Conservation (phyloP, 805 yeast genomes). For the Saturnispora sekii region DNA sequence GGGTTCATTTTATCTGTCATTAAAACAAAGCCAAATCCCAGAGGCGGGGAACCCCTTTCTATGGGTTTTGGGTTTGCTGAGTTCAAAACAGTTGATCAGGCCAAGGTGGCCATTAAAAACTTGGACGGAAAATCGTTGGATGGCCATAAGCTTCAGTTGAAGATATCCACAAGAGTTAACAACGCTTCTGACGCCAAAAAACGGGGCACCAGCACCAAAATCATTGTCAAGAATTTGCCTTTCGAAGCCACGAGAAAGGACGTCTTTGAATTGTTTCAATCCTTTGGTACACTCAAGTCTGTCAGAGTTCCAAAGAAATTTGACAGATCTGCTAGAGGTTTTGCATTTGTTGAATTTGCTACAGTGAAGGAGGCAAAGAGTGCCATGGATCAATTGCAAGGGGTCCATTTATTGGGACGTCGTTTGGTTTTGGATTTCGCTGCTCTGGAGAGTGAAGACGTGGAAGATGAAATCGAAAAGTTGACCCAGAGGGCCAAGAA, state of each 20-base stretch:
- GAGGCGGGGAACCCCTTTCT: constrained; percentile 59
- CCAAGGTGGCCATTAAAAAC: constrained; percentile 61
- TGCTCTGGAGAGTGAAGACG: constrained; percentile 68
- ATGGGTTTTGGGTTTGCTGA: constrained; percentile 99
- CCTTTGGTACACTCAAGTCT: constrained; percentile 90
- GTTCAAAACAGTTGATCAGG: constrained; percentile 69
- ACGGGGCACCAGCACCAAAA: constrained; percentile 51
- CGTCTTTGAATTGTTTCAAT: constrained; percentile 82
- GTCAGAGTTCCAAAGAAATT: constrained; percentile 95
- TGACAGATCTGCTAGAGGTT: constrained; percentile 92
- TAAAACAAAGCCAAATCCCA: constrained; percentile 82
- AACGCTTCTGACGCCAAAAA: constrained; percentile 27
- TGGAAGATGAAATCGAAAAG: constrained; percentile 81
- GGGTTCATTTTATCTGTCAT: constrained; percentile 81
- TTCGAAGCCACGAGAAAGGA: constrained; percentile 93
- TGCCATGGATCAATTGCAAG: constrained; percentile 89
- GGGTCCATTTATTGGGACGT: constrained; percentile 95
- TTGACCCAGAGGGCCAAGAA: constrained; percentile 80
- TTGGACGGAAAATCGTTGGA: constrained; percentile 73
- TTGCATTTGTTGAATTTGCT: constrained; percentile 91
- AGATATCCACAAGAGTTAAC: constrained; percentile 65
- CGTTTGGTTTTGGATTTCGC: constrained; percentile 91
- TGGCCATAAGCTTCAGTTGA: constrained; percentile 85
- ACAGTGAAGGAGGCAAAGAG: constrained; percentile 83
- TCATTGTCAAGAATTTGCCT: constrained; percentile 93